Evolutionary conservation across 306 rosid species (phyloP).

Genomic region (Castanospermum australe): DNA sequence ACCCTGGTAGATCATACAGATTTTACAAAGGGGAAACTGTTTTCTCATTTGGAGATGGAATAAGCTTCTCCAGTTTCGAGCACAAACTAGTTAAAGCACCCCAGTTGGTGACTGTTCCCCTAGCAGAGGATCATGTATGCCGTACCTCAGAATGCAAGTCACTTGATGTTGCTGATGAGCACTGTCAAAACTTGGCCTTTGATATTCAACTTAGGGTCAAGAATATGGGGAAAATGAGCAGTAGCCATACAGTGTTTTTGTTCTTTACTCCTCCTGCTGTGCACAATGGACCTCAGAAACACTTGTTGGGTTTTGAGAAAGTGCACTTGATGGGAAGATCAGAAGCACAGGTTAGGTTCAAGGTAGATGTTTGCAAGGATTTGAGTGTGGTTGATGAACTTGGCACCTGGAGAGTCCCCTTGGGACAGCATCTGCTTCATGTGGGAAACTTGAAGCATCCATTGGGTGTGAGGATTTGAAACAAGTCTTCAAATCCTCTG

Average conservation of each 20-base stretch:
- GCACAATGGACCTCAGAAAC: conserved; percentile 81
- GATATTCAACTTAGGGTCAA: conserved; percentile 66
- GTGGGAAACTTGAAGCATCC: conserved; percentile 80
- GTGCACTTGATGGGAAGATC: conserved; percentile 51
- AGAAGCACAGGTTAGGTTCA: conserved; percentile 58
- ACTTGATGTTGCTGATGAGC: conserved; percentile 54
- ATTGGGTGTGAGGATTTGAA: conserved; percentile 73
- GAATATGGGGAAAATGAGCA: conserved; percentile 61
- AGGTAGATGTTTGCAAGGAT: conserved; percentile 85
- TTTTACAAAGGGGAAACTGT: conserved; percentile 88
- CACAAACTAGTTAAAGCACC: conserved; percentile 76
- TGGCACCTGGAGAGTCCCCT: conserved; percentile 73
- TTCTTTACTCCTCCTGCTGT: conserved; percentile 72
- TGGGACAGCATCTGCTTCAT: conserved; percentile 80
- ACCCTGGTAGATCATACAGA: conserved; percentile 84
- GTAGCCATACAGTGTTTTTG: conserved; percentile 69
- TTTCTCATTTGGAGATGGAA: conserved; percentile 81
- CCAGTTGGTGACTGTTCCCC: conserved; percentile 51
- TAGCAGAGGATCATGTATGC: conserved; percentile 63
- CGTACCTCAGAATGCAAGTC: conserved; percentile 73
- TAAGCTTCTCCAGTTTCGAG: conserved; percentile 56
- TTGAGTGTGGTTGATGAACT: conserved; percentile 82
- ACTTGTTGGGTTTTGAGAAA: conserved; percentile 77
- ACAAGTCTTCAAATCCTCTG: conserved; percentile 38
- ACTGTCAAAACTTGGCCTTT: conserved; percentile 61